Percentiles rank a stretch among this genome's conserved stretches.
These are phyloP conservation scores for Penicillium paneum DNA, from an alignment of 2,329 filamentous ascomycete species.

Conservation along the genomic window DNA sequence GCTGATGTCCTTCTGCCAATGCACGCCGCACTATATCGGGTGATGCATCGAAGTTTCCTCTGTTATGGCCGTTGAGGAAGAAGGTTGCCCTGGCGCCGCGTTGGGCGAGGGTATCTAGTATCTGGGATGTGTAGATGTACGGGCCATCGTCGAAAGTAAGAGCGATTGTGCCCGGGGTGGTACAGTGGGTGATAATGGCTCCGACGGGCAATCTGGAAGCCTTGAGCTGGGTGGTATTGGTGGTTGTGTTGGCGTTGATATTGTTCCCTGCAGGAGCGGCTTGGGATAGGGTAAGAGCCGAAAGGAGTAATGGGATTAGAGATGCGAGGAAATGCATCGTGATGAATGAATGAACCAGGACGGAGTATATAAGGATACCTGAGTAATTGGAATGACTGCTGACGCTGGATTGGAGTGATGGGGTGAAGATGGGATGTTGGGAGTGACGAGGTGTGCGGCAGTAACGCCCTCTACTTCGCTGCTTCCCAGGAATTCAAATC, in stretches of 20 bases:
- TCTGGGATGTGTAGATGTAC: conserved; percentile 54
- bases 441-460: not conserved
- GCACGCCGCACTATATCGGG: conserved; percentile 32
- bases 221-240: not conserved
- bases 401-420: not conserved
- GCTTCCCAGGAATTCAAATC: not conserved
- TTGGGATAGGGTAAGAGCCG: not conserved
- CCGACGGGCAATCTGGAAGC: conserved; percentile 35
- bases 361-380: not conserved
- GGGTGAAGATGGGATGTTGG: not conserved
- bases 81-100: conserved; percentile 63
- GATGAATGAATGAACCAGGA: not conserved
- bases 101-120: conserved; percentile 56
- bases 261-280: not conserved
- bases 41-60: conserved; percentile 30
- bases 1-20: conserved; percentile 43
- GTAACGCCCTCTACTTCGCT: not conserved
- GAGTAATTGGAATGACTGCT: not conserved
- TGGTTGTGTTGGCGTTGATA: not conserved
- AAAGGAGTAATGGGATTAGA: not conserved
- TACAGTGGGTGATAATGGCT: conserved; percentile 42
- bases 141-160: conserved; percentile 66
- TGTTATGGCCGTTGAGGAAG: conserved; percentile 53
- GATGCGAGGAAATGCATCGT: not conserved
- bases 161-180: conserved; percentile 54